Base-by-base conservation (phyloP, 768 basidiomycete species). In the Leccinum boreale region DNA sequence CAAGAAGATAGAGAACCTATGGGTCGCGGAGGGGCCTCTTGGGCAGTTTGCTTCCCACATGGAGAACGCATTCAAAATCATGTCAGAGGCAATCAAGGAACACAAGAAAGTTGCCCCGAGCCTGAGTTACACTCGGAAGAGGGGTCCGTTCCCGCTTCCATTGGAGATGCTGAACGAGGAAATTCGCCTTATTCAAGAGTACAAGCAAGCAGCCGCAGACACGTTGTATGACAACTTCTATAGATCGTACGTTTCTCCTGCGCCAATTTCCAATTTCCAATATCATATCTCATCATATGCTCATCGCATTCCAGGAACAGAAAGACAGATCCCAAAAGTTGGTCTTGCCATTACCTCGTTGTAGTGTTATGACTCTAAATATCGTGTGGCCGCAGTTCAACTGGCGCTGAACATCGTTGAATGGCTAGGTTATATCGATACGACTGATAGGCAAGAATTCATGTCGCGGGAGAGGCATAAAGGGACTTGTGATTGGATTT, bases 401-500 rank as follows among this genome's bases (percentile, higher is more conserved):
- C 52, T 67, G 4, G 65, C 63, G 11, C n/a, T 63, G 48, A 45
- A 63, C 28, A 60, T 64, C 11, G 47, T 70, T 7, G 54, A 62
- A 21, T 69, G 68, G 68, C 42, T 69, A 24, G 58, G 59, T 29
- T 68, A 61, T 50, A 59, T 69, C 47, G 66, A 70, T 26, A 60
- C 61, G 12, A 58, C 67, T 11, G 68, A 69, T 19, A 64, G 59
- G 29, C 62, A 69, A 53, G 64, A 62, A 45, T 68, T 62, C 44
- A 59, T 70, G 66, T 63, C 62, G 31, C 58, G 69, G 35, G 60
- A 68, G 35, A 60, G 53, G 31, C 64, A 66, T 6, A 56, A 64
- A 52, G 66, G 59, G 39, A 70, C 68, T 5, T 70, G 67, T 29
- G 51, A 56, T 19, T 69, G 68, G 69, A 39, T 69, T 19, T 64